These are phyloP conservation scores for Fusarium liriodendri DNA, from an alignment of 2,329 filamentous ascomycete species.

Conservation along the genomic window DNA sequence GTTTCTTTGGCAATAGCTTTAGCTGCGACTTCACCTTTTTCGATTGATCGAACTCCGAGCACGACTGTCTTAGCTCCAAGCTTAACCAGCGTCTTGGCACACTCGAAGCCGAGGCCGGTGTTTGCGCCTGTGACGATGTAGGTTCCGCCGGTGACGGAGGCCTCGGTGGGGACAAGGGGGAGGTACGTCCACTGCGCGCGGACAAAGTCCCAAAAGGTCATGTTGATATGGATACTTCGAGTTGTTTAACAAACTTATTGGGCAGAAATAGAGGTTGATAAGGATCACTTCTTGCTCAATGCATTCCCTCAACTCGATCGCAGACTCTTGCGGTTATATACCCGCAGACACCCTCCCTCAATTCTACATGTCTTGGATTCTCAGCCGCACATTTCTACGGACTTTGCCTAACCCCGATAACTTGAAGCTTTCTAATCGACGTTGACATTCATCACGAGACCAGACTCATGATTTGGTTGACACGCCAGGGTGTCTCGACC, in stretches of 20 bases:
- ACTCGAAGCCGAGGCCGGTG: background rate
- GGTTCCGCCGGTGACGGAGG: background rate
- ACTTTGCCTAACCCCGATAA: background rate
- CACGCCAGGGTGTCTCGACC: background rate
- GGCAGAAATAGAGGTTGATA: background rate
- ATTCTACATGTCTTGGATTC: rapidly evolving
- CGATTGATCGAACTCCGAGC: background rate
- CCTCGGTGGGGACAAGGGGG: background rate
- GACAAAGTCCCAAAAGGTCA: background rate
- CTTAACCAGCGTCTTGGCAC: background rate
- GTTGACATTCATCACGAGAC: background rate
- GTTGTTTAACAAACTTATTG: background rate
- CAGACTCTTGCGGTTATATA: background rate
- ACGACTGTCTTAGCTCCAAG: background rate
- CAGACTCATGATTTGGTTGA: background rate
- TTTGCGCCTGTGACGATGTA: background rate
- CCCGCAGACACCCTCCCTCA: background rate
- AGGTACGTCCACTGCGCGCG: background rate
- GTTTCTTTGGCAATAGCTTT: background rate
- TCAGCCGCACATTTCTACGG: background rate
- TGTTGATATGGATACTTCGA: background rate
- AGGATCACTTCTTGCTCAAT: background rate
- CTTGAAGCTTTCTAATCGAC: background rate
- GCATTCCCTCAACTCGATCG: background rate
- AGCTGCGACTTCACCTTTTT: background rate